Conservation (phyloP, 495 filamentous ascomycete genomes). For the Xylaria acuta region DNA sequence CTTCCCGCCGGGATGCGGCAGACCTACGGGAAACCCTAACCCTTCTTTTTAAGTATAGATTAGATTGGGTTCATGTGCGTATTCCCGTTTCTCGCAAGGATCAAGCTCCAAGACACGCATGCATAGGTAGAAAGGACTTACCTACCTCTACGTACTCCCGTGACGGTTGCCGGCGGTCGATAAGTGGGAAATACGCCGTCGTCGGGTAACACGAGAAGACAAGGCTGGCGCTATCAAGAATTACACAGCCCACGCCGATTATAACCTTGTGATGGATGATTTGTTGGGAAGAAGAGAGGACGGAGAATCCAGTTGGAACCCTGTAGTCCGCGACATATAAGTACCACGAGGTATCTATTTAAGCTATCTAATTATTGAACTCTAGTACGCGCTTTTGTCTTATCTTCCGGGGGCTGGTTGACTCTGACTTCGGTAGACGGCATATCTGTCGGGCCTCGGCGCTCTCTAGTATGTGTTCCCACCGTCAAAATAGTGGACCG, state of each 20-base stretch:
- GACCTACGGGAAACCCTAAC: neutral
- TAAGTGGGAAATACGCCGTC: neutral
- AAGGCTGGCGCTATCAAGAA: neutral
- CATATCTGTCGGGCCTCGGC: neutral
- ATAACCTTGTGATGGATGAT: neutral
- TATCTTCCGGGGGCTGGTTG: neutral
- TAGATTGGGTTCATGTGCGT: neutral
- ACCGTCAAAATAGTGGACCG: neutral
- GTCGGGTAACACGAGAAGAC: neutral
- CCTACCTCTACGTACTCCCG: no score
- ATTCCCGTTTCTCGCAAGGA: neutral
- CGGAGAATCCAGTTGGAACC: neutral
- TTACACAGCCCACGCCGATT: neutral
- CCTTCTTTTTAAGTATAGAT: neutral
- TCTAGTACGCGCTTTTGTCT: neutral
- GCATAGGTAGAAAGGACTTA: no score
- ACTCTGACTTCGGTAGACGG: neutral
- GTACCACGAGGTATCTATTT: neutral
- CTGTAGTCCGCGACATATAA: neutral
- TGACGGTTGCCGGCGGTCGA: neutral
- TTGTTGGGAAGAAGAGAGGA: neutral
- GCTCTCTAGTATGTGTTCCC: no score
- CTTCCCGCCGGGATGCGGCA: neutral
- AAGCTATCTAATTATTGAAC: neutral
- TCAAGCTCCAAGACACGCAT: neutral